These are phyloP conservation scores for Starmerella sp. DNA, from an alignment of 805 yeast species.

Conservation along the genomic window DNA sequence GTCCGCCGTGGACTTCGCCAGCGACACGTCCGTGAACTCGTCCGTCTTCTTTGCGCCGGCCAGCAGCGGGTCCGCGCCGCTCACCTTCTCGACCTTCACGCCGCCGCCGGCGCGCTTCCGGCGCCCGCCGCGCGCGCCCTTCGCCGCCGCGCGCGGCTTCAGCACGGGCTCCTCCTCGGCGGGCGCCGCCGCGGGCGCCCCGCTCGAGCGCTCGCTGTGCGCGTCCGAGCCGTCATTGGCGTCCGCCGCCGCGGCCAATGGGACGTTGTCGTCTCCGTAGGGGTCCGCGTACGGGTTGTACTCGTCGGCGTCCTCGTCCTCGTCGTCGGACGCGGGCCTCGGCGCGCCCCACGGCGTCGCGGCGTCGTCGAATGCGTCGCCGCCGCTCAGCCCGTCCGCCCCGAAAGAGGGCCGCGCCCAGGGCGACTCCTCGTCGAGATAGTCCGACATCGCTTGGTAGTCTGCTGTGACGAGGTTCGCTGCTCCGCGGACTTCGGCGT, in stretches of 20 bases:
- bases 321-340: background rate
- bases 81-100: constrained; percentile 10
- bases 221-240: background rate
- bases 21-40: constrained; percentile 6
- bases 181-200: background rate
- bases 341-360: background rate
- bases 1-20: background rate
- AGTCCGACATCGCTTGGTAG: constrained; percentile 9
- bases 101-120: constrained; percentile 12
- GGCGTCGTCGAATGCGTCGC: background rate
- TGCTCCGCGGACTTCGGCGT: no score
- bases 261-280: constrained; percentile 2
- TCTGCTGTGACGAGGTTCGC: no score
- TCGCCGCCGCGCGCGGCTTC: background rate
- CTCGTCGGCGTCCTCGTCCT: background rate
- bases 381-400: background rate
- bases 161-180: constrained; percentile 6
- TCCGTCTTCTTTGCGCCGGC: constrained; percentile 5
- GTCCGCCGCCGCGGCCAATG: background rate
- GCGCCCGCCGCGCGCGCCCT: background rate
- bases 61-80: constrained; percentile 14
- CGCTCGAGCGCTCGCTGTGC: background rate
- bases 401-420: constrained; percentile 10
- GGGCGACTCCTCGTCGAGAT: constrained; percentile 14
- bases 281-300: constrained; percentile 1